Base-by-base conservation (phyloP, 2,329 filamentous ascomycete species). In the Teratosphaeria epicoccoides region DNA sequence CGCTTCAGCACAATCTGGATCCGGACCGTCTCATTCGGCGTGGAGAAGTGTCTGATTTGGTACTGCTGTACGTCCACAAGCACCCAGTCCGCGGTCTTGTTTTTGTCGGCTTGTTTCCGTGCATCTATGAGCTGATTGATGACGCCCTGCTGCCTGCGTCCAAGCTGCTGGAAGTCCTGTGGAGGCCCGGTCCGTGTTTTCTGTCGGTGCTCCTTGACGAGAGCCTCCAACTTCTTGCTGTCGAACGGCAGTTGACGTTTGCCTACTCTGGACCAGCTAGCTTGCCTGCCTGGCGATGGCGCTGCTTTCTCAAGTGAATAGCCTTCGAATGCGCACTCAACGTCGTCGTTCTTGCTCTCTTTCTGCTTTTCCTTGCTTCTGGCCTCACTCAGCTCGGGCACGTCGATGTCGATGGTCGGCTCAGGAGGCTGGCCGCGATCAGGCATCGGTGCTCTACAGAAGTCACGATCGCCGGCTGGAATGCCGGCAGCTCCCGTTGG, bases 21-120 rank as follows among this genome's bases (percentile, higher is more conserved):
- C 23, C 46, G 47, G 11, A 51, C 40, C 10, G 53, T 46, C 44
- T 49, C 24, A 43, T 47, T 43, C 26, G 37, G 4, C 37, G 6
- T 33, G 14, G 23, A 47, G 12, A 22, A 52, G 10, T 52, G 24
- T 29, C 44, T 37, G 9, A 22, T 14, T n/a, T 47, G 52, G n/a
- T 11, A 50, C 24, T 46, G 26, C 7, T 50, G 47, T 4, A 55
- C 54, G 24, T 54, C 50, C 3, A 53, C 46, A 4, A 59, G 46
- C 4, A 51, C 40, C 57, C 57, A 58, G 3, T 51, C 46, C 1
- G 57, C 57, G 25, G 54, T 49, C 10, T 43, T 14, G 11, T 58
- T 43, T 46, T 55, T 55, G 20, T 59, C 57, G 9, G 43, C 20
- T 2, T 14, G 11, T 11, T 53, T 49, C 14, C 50, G 50, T 23